Base-by-base conservation (phyloP, 495 filamentous ascomycete species). In the Neurospora cerealis region DNA sequence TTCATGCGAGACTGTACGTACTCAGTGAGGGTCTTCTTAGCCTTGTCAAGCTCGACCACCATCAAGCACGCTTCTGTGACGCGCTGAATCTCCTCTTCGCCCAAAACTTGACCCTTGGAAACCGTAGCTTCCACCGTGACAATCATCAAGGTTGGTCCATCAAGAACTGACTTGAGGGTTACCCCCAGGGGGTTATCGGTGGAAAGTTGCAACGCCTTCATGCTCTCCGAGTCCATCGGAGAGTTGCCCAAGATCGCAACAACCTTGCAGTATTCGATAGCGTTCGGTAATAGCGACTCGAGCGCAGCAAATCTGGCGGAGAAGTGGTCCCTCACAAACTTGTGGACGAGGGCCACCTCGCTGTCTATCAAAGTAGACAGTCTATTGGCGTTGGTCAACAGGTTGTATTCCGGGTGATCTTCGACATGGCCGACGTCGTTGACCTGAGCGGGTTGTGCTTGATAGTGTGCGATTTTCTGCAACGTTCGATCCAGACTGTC, bases 1-100 rank as follows among this genome's bases (percentile, higher is more conserved):
- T 89, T 95, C 93, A 99, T 98, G 74, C 96, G 93, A 41, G 95
- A 97, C 83, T 97, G 91, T n/a, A 98, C 95, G 78, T 95, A 98
- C 77, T 96, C 91, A 4, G 94, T 98, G 69, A 98, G 89, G 40
- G 89, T 92, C 72, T 88, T 91, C 80, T 97, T 97, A 69, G 95
- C 95, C 69, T 88, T 89, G 77, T 98, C 95, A 19, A 99, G 90
- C 72, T 89, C 88, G 46, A 97, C 85, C 46, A 93, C 93, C 89
- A 93, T 95, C 74, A 94, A 88, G 82, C 95, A 98, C 10, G 94
- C 95, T 71, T 88, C 87, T 38, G 92, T 82, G 34, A 97, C 91
- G 37, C 87, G 84, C 71, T 92, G 87, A 17, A 98, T 87, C 80
- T 98, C 93, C 4, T 88, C 84, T 42, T 90, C 86, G 9, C 87